Conservation (phyloP, 441 rosid species). For the Flueggea neowawraea region DNA sequence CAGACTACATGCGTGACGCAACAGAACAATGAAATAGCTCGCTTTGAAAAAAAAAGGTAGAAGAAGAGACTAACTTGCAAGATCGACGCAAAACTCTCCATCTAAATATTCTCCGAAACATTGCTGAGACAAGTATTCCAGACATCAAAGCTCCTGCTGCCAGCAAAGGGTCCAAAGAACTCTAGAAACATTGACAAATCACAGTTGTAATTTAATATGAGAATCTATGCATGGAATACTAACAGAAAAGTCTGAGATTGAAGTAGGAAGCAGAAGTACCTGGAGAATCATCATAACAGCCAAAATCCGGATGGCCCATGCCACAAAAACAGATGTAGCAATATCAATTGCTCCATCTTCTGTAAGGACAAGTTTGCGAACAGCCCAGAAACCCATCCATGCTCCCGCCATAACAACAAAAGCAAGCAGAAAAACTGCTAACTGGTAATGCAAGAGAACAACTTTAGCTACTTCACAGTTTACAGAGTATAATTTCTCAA, state of each 20-base stretch:
- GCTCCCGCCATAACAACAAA: slow-evolving; percentile 79
- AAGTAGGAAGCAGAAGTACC: slow-evolving; percentile 35
- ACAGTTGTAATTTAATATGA: background rate
- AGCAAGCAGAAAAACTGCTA: slow-evolving; percentile 57
- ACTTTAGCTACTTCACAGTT: slow-evolving; percentile 5
- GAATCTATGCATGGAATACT: background rate
- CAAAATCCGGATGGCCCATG: slow-evolving; percentile 72
- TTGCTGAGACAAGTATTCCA: slow-evolving; percentile 41
- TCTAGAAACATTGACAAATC: slow-evolving; percentile 37
- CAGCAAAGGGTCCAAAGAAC: slow-evolving; percentile 78
- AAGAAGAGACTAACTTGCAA: slow-evolving; percentile 42
- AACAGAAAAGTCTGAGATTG: background rate
- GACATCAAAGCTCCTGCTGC: slow-evolving; percentile 56
- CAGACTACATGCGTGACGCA: too few relatives aligned
- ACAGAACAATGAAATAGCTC: background rate
- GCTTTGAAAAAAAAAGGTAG: background rate
- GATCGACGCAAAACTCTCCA: slow-evolving; percentile 41
- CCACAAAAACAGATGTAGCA: slow-evolving; percentile 66
- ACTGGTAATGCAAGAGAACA: slow-evolving; percentile 32
- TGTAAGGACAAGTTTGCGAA: slow-evolving; percentile 66
- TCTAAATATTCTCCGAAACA: slow-evolving; percentile 42
- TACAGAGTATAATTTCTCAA: slow-evolving; percentile 1
- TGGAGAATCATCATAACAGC: slow-evolving; percentile 72
- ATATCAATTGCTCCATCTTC: slow-evolving; percentile 82
- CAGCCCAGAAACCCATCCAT: slow-evolving; percentile 93